Conservation (phyloP, 2,329 filamentous ascomycete genomes). For the Zalaria sp. region DNA sequence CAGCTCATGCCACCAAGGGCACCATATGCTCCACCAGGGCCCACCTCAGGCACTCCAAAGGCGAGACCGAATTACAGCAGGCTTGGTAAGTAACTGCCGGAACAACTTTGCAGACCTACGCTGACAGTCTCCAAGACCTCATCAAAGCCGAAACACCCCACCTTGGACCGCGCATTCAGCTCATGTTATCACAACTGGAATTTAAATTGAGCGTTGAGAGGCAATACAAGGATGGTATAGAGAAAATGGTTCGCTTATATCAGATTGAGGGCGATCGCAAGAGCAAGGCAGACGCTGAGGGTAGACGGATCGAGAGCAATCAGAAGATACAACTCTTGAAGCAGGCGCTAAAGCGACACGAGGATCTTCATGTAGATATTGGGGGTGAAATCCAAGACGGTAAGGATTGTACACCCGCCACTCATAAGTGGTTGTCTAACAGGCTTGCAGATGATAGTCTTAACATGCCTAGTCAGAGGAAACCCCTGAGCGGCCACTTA, state of each 20-base stretch:
- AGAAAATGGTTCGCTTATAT: slow-evolving; percentile 98
- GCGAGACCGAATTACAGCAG: slow-evolving; percentile 92
- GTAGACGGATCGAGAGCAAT: slow-evolving; percentile 81
- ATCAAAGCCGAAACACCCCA: slow-evolving; percentile 98
- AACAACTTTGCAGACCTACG: slow-evolving; percentile 7
- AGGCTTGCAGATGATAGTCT: slow-evolving; percentile 64
- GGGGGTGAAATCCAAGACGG: slow-evolving; percentile 71
- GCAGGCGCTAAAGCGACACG: slow-evolving; percentile 91
- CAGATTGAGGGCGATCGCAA: slow-evolving; percentile 95
- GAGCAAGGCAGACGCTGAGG: slow-evolving; percentile 85
- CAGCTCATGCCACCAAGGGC: slow-evolving; percentile 66
- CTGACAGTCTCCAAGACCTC: slow-evolving; percentile 47
- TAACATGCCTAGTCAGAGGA: slow-evolving; percentile 86
- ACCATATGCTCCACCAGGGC: slow-evolving; percentile 62
- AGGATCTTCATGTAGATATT: slow-evolving; percentile 91
- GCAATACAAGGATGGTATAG: slow-evolving; percentile 95
- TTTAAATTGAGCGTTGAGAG: slow-evolving; percentile 99
- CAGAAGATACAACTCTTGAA: slow-evolving; percentile 95
- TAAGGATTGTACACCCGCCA: slow-evolving; percentile 28
- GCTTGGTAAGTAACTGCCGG: slow-evolving; percentile 50
- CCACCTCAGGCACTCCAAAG: slow-evolving; percentile 51
- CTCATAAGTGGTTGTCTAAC: slow-evolving; percentile 13
- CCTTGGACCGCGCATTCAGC: slow-evolving; percentile 90
- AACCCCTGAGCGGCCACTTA: slow-evolving; percentile 85
- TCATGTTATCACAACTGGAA: slow-evolving; percentile 96